A percentile compares a stretch with the other conserved stretches of the same genome.
phyloP scores from a whole-genome alignment of 352 stramenopile species.

The Phytophthora quininea region DNA sequence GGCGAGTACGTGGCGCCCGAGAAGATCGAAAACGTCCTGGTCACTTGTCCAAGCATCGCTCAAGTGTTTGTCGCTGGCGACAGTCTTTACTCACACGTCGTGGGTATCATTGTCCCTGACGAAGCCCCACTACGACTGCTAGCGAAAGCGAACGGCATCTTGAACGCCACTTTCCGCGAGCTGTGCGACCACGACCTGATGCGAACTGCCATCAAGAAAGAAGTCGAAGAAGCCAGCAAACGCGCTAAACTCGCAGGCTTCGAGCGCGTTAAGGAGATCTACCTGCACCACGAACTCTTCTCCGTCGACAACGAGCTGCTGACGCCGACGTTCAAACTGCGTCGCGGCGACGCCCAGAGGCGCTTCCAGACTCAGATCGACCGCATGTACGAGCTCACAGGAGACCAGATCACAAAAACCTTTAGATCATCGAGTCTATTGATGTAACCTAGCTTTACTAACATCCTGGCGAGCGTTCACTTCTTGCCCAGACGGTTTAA shows the following conservation, averaged over 20 bases:
- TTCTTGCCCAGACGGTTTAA: constrained; percentile 47
- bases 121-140: constrained; percentile 42
- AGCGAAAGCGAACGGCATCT: constrained; percentile 38
- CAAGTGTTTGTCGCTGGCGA: constrained; percentile 97
- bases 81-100: constrained; percentile 94
- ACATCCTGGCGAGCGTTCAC: not conserved
- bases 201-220: constrained; percentile 46
- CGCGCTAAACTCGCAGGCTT: constrained; percentile 89
- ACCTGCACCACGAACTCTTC: constrained; percentile 92
- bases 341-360: constrained; percentile 75
- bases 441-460: constrained; percentile 18
- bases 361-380: constrained; percentile 74
- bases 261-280: constrained; percentile 91
- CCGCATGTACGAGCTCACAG: constrained; percentile 66
- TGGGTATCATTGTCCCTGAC: constrained; percentile 93
- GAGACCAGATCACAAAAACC: constrained; percentile 40
- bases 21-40: constrained; percentile 96
- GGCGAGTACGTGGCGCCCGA: constrained; percentile 97
- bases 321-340: constrained; percentile 98
- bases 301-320: constrained; percentile 94
- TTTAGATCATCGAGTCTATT: too few species aligned
- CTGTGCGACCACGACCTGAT: constrained; percentile 61
- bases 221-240: constrained; percentile 59
- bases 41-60: constrained; percentile 89
- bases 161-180: constrained; percentile 42